Evolutionary conservation across 805 yeast genomes (phyloP).

Genomic region (Candida mattraensis): DNA sequence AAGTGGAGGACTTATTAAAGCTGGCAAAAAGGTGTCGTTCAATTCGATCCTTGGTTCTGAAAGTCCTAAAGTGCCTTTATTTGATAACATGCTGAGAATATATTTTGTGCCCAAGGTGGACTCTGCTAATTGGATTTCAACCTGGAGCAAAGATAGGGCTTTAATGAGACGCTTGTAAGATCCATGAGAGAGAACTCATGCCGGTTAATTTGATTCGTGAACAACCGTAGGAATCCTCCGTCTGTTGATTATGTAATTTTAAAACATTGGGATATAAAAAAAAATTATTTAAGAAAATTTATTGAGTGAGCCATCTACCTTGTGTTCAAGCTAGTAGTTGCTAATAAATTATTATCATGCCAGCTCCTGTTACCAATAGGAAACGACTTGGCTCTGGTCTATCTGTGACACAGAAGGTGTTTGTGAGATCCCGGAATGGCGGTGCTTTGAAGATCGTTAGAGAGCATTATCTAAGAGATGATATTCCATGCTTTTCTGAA

Average conservation of each 20-base stretch:
- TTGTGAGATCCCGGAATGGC: constrained; percentile 87
- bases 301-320: too few species aligned
- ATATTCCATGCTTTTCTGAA: constrained; percentile 85
- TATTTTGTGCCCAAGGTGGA: constrained; percentile 78
- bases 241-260: too few species aligned
- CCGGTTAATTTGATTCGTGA: too few species aligned
- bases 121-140: constrained; percentile 60
- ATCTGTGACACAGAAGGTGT: constrained; percentile 82
- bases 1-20: constrained; percentile 80
- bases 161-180: constrained; percentile 30
- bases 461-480: constrained; percentile 90
- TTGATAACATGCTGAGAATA: constrained; percentile 69
- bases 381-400: constrained; percentile 51
- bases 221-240: too few species aligned
- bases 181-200: constrained; percentile 34
- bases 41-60: constrained; percentile 62
- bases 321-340: too few species aligned
- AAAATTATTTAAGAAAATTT: not conserved
- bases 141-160: constrained; percentile 65
- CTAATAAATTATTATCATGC: constrained; percentile 5
- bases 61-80: constrained; percentile 68
- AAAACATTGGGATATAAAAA: constrained; percentile 2
- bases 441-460: constrained; percentile 88
- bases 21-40: constrained; percentile 73
- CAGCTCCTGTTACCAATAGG: constrained; percentile 27